A percentile compares a stretch with the other conserved stretches of the same genome.
Evolutionary conservation across 352 stramenopile genomes (phyloP).

Genomic region (Elongisporangium prolatum): DNA sequence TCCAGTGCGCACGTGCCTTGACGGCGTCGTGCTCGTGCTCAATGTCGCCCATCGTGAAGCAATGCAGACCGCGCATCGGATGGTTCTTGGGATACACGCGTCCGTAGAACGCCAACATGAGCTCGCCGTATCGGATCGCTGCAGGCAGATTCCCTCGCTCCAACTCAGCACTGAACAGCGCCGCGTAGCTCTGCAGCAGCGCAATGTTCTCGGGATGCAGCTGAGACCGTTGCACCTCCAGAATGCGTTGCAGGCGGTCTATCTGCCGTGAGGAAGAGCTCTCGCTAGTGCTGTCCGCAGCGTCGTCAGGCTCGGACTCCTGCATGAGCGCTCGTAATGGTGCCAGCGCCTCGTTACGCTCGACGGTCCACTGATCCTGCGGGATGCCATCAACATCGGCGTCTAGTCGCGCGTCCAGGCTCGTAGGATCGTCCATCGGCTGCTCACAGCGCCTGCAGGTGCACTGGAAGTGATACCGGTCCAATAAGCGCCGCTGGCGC

Average conservation of each 20-base stretch:
- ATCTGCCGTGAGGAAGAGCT: constrained; percentile 12
- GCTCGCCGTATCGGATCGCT: constrained; percentile 32
- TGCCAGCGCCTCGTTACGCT: constrained; percentile 23
- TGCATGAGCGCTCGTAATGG: constrained; percentile 1
- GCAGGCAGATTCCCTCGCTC: constrained; percentile 22
- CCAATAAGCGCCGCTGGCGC: constrained; percentile 34
- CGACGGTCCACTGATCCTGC: constrained; percentile 26
- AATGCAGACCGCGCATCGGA: constrained; percentile 52
- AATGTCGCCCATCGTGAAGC: constrained; percentile 62
- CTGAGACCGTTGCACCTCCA: constrained; percentile 16
- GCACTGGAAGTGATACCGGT: constrained; percentile 67
- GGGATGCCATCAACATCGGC: constrained; percentile 40
- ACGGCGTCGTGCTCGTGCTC: constrained; percentile 5
- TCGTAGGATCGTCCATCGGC: constrained; percentile 21
- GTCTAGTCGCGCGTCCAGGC: constrained; percentile 36
- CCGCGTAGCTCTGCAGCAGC: constrained; percentile 35
- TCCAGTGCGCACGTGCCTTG: constrained; percentile 23
- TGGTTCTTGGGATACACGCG: constrained; percentile 54
- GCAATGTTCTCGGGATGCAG: constrained; percentile 45
- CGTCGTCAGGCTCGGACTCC: constrained; percentile 13
- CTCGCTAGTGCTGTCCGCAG: constrained; percentile 3
- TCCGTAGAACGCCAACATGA: constrained; percentile 57
- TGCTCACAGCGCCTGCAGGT: constrained; percentile 37
- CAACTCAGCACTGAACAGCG: constrained; percentile 54
- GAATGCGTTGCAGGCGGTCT: constrained; percentile 15